Evolutionary conservation across 2,329 filamentous ascomycete species (phyloP), one percentile per base, ranked within the genome.

Genomic region (Scedosporium minutisporum): DNA sequence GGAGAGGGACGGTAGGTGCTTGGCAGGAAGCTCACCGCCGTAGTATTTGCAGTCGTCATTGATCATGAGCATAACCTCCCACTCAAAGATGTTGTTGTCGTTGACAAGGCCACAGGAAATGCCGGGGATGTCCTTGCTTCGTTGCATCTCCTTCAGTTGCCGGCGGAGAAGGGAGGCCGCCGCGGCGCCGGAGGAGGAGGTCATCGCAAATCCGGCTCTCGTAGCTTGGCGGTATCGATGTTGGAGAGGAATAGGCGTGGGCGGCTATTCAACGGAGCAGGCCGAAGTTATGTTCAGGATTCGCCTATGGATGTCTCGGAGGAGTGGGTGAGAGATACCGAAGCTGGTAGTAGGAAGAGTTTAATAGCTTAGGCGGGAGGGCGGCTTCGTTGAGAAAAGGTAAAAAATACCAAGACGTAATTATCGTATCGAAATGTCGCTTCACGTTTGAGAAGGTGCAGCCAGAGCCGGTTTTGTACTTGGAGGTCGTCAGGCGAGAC

Each of bases 11-110:
- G 44, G 33, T n/a, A 29, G 46, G 53, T 27, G 59, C 14, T 58
- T 38, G 60, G 51, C 16, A 44, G 55, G 9, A 57, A 48, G 76
- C 84, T 64, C 77, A 93, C 93, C 93, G 70, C 93, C 93, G 70
- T 97, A 97, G 75, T 90, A 90, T 76, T 93, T 93, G 76, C 90
- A 93, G 72, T 96, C 92, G 69, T 97, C 93, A 65, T 86, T 91
- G 67, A 97, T 93, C 93, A 99, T 97, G 65, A 99, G 85, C 90
- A 97, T 96, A 21, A 97, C 92, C 75, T 97, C 93, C 95, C 95
- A 99, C 78, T 96, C 90, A 68, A 97, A 97, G 9, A 97, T 87
- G 73, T 96, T 96, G 76, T 79, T 89, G 74, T 89, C 90, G 70
- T 88, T 87, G 61, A 93, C 87, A 53, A 99, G 80, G 0, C 95